These are phyloP conservation scores for Salvia rosmarinus DNA, from an alignment of 257 asterid genomes.

Conservation along the genomic window DNA sequence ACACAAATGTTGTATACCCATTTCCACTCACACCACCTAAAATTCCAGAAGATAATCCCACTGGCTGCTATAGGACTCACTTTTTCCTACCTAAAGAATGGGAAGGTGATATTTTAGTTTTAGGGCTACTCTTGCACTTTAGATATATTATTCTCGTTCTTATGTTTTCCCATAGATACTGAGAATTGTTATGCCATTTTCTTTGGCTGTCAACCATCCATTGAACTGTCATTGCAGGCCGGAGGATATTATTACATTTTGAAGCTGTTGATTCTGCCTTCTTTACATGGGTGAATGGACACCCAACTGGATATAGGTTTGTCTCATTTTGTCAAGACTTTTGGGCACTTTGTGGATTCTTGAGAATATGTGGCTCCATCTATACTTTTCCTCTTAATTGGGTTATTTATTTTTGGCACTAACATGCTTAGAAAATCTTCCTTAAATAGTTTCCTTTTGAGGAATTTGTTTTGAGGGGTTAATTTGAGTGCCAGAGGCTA, in stretches of 20 bases:
- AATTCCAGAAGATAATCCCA: conserved; percentile 94
- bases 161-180: conserved; percentile 5
- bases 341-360: conserved; percentile 2
- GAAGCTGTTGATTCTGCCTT: conserved; percentile 99
- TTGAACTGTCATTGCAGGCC: conserved; percentile 59
- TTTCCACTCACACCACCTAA: conserved; percentile 89
- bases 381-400: too few species aligned
- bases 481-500: too few species aligned
- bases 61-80: conserved; percentile 92
- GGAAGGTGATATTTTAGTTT: conserved; percentile 70
- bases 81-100: conserved; percentile 88
- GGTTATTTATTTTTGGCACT: too few species aligned
- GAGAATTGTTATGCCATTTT: neutral
- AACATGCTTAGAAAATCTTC: too few species aligned
- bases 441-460: too few species aligned
- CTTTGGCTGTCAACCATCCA: conserved; percentile 31
- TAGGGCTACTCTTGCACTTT: conserved; percentile 1
- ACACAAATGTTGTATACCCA: conserved; percentile 79
- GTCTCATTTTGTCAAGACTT: conserved; percentile 36
- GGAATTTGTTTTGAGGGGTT: too few species aligned
- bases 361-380: conserved; percentile 15
- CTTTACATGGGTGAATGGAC: conserved; percentile 94
- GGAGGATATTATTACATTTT: conserved; percentile 86
- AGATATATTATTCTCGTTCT: conserved; percentile 25
- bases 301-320: conserved; percentile 89